Evolutionary conservation across 306 rosid genomes (phyloP).

Genomic region (Nissolia schottii): DNA sequence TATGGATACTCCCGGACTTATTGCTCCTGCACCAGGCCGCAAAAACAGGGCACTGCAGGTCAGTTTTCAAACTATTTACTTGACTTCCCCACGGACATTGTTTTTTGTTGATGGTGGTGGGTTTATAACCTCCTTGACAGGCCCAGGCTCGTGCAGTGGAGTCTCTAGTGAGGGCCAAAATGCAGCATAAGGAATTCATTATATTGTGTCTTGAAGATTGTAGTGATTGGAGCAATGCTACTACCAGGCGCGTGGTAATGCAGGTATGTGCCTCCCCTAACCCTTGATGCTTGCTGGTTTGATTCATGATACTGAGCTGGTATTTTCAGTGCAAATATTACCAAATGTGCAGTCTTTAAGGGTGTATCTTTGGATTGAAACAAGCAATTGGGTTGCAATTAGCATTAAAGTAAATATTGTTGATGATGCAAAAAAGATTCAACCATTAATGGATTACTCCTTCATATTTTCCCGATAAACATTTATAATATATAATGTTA

Average conservation of each 20-base stretch:
- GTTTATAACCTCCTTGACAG: constrained; percentile 19
- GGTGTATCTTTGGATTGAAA: not conserved
- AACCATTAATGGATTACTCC: not conserved
- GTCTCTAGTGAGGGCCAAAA: constrained; percentile 76
- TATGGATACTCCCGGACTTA: constrained; percentile 89
- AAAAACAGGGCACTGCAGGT: constrained; percentile 77
- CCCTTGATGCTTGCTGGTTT: not conserved
- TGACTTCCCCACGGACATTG: not conserved
- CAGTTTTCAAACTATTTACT: not conserved
- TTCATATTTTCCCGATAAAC: not conserved
- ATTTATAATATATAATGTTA: too few relatives aligned
- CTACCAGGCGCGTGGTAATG: constrained; percentile 88
- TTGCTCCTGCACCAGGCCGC: constrained; percentile 94
- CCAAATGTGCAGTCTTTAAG: not conserved
- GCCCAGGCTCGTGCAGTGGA: constrained; percentile 89
- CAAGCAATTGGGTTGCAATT: not conserved
- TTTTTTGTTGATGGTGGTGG: not conserved
- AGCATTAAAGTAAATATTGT: not conserved
- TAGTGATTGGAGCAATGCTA: constrained; percentile 95
- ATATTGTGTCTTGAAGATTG: constrained; percentile 92
- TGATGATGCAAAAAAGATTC: not conserved
- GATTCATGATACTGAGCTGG: not conserved
- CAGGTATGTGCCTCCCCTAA: constrained; percentile 45
- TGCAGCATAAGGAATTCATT: constrained; percentile 93
- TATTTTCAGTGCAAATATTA: not conserved